Base-by-base conservation (phyloP, 2,329 filamentous ascomycete genomes). In the Hypoxylon sp. region DNA sequence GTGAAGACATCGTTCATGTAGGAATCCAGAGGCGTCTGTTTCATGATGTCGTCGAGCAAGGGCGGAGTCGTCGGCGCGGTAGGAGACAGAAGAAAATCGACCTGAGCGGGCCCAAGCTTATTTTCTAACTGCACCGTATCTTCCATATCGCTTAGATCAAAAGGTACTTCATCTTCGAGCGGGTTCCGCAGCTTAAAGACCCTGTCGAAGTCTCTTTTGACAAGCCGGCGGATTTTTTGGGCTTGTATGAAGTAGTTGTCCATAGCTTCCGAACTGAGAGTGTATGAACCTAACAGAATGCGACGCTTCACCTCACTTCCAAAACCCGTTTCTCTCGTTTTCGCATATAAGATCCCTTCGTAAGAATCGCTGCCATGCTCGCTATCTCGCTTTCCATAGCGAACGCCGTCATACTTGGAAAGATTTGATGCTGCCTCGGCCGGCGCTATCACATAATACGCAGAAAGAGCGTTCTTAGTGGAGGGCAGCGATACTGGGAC, bases 201-300 rank as follows among this genome's bases (percentile, higher is more conserved):
- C 1, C 85, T 81, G 78, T 98, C 89, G 76, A 99, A 99, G 75
- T 99, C 96, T 32, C 83, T 82, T 76, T 96, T 91, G 1, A 99
- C 92, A 16, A 97, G 82, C 58, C 93, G 86, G 1, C 96, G 90
- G 39, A 97, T 88, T 70, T 90, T 91, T 80, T 99, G 96, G 47
- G 96, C 96, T 77, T 97, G 91, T 67, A 97, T 87, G 75, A 99
- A 99, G 79, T 98, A 97, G 77, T 98, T 99, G 78, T 97, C 91
- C 75, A 96, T 96, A 8, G 94, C 94, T 66, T 91, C 88, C 0
- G 95, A 94, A 78, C 93, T 97, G 55, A 99, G 85, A 41, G 90
- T 94, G 76, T 97, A 98, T 0, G 94, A 90, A 14, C 96, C 96
- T 0, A 99, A 86, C 7, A 99, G 80, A 63, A 99, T 96, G 39